Conservation (phyloP, 2,329 filamentous ascomycete species). For the Ophiobolus disseminans region DNA sequence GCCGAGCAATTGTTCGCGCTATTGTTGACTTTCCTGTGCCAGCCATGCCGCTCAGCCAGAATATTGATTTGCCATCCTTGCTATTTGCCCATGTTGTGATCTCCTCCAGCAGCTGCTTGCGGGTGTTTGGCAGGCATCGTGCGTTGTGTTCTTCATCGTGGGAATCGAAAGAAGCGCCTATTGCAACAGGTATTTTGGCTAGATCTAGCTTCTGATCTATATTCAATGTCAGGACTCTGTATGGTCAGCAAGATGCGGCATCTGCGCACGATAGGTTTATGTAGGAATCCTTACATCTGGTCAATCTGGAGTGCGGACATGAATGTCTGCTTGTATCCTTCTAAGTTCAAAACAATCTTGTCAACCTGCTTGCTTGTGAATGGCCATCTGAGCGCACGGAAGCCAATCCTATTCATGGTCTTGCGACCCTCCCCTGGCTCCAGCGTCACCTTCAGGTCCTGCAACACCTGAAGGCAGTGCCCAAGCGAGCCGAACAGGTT, state of each 20-base stretch:
- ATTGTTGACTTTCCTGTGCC: conserved; percentile 22
- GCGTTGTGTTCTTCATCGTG: conserved; percentile 21
- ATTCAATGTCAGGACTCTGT: conserved; percentile 8
- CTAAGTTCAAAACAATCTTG: conserved; percentile 30
- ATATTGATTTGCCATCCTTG: conserved; percentile 27
- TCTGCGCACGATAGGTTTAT: conserved; percentile 25
- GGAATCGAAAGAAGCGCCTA: conserved; percentile 22
- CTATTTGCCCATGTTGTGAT: conserved; percentile 31
- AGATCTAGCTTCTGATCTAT: conserved; percentile 16
- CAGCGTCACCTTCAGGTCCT: conserved; percentile 16
- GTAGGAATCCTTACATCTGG: conserved; percentile 38
- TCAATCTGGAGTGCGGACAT: conserved; percentile 43
- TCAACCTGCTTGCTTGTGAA: conserved; percentile 48
- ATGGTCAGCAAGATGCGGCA: conserved; percentile 6
- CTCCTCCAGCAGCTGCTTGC: conserved; percentile 29
- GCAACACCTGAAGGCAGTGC: conserved; percentile 19
- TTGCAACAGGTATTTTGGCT: conserved; percentile 21
- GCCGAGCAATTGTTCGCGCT: conserved; percentile 29
- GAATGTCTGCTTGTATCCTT: conserved; percentile 35
- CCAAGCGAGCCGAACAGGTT: conserved; percentile 24
- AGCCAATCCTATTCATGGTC: conserved; percentile 40
- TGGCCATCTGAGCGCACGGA: conserved; percentile 51
- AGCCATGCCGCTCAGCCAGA: conserved; percentile 44
- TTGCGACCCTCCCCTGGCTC: conserved; percentile 27
- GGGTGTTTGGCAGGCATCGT: conserved; percentile 32